A percentile compares a stretch with the other conserved stretches of the same genome.
phyloP scores from a whole-genome alignment of 2,329 filamentous ascomycete genomes.

The Ophiocordyceps camponoti-floridani region DNA sequence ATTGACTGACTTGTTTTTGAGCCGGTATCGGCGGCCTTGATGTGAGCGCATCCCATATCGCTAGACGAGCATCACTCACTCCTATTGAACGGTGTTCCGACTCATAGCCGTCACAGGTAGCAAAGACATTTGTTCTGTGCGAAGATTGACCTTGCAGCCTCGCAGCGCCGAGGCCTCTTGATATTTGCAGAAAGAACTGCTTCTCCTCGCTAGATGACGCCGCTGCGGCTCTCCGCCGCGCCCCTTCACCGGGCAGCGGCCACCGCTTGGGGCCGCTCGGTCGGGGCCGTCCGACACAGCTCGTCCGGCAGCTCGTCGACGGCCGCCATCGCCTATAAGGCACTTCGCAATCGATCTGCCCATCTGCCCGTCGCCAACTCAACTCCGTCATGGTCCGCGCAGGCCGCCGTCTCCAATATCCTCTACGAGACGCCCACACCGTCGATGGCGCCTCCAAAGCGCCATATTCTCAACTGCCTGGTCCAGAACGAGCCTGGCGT shows the following conservation, averaged over 20 bases:
- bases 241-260: slow-evolving; percentile 18
- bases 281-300: slow-evolving; percentile 16
- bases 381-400: slow-evolving; percentile 68
- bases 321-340: slow-evolving; percentile 92
- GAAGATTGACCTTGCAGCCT: too few relatives aligned
- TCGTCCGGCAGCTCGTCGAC: slow-evolving; percentile 53
- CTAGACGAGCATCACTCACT: too few relatives aligned
- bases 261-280: slow-evolving; percentile 7
- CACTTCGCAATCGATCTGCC: slow-evolving; percentile 75
- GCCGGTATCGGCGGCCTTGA: too few relatives aligned
- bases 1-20: too few relatives aligned
- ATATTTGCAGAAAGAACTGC: too few relatives aligned
- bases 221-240: slow-evolving; percentile 23
- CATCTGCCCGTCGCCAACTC: slow-evolving; percentile 65
- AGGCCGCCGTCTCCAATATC: slow-evolving; percentile 91
- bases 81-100: too few relatives aligned
- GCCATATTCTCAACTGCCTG: slow-evolving; percentile 92
- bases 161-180: too few relatives aligned
- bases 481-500: slow-evolving; percentile 99
- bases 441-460: slow-evolving; percentile 68
- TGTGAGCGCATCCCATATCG: too few relatives aligned
- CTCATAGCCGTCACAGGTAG: too few relatives aligned
- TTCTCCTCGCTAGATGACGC: slow-evolving; percentile 19
- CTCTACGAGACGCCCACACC: slow-evolving; percentile 93
- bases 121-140: too few relatives aligned